Percentiles rank a stretch among this genome's conserved stretches.
Evolutionary conservation across 192 early-diverging fungal genomes (phyloP).

Genomic region (Backusella australiensis): DNA sequence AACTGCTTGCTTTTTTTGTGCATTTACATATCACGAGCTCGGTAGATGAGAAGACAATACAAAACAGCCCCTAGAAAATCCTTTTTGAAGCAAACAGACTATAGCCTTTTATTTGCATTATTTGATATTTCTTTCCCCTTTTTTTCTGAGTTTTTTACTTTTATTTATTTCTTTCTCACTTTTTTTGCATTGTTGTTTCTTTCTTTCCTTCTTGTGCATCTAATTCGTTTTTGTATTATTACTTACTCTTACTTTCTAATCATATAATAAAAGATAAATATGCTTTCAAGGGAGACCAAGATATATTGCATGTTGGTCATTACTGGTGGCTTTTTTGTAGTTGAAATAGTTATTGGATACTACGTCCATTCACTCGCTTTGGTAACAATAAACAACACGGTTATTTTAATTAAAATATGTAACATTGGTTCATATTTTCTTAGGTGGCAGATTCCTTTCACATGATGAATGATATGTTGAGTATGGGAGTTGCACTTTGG

Average conservation of each 20-base stretch:
- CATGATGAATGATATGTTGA: conserved; percentile 85
- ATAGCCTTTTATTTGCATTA: neutral
- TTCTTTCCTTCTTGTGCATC: conserved; percentile 2
- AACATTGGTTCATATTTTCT: neutral
- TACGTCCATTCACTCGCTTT: conserved; percentile 75
- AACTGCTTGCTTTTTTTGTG: neutral
- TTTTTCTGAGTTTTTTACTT: neutral
- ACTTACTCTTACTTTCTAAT: neutral
- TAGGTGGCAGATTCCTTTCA: conserved; percentile 89
- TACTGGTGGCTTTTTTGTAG: conserved; percentile 70
- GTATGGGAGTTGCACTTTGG: conserved; percentile 75
- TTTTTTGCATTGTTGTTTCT: neutral
- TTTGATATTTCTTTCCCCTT: neutral
- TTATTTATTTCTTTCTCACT: neutral
- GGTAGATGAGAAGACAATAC: neutral
- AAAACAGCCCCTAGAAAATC: conserved; percentile 1
- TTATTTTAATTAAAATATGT: conserved; percentile 1
- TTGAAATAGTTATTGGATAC: conserved; percentile 81
- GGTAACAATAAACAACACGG: neutral
- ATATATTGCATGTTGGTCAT: conserved; percentile 46
- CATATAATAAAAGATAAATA: neutral
- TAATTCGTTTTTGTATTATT: neutral
- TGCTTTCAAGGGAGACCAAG: neutral
- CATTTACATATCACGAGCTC: neutral
- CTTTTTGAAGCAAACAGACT: neutral